Conservation (phyloP, 2,329 filamentous ascomycete genomes). For the Sporothrix euskadiensis region DNA sequence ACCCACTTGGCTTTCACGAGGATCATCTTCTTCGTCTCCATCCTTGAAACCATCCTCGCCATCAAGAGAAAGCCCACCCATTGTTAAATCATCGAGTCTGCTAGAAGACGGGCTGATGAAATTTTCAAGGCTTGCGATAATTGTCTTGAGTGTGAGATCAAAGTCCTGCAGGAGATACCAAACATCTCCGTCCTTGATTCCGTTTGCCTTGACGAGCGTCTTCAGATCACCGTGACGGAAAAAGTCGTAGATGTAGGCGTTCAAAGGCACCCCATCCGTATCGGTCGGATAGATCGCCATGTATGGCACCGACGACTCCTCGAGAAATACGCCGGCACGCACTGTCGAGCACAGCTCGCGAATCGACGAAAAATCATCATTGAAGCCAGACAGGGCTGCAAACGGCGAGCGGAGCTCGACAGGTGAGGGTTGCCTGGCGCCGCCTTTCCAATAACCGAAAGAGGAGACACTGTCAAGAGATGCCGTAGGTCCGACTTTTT, state of each 20-base stretch:
- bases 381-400: conserved; percentile 67
- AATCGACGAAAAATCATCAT: conserved; percentile 64
- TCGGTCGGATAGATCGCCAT: conserved; percentile 62
- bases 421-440: neutral
- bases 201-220: conserved; percentile 63
- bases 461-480: neutral
- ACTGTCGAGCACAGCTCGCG: conserved; percentile 66
- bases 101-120: conserved; percentile 54
- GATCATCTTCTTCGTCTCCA: conserved; percentile 35
- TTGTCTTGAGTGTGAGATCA: conserved; percentile 64
- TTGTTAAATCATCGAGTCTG: conserved; percentile 40
- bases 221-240: conserved; percentile 69
- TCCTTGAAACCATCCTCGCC: conserved; percentile 46
- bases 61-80: conserved; percentile 41
- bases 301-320: conserved; percentile 71
- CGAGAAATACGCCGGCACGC: conserved; percentile 70
- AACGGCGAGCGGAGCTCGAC: conserved; percentile 63
- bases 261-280: conserved; percentile 51
- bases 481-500: conserved; percentile 40
- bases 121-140: conserved; percentile 64
- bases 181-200: conserved; percentile 64
- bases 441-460: neutral
- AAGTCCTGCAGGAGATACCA: conserved; percentile 71
- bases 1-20: neutral
- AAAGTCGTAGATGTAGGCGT: conserved; percentile 74